A percentile compares a stretch with the other conserved stretches of the same genome.
Evolutionary conservation across 768 basidiomycete species (phyloP).

Genomic region (Pleurotus sapidus): DNA sequence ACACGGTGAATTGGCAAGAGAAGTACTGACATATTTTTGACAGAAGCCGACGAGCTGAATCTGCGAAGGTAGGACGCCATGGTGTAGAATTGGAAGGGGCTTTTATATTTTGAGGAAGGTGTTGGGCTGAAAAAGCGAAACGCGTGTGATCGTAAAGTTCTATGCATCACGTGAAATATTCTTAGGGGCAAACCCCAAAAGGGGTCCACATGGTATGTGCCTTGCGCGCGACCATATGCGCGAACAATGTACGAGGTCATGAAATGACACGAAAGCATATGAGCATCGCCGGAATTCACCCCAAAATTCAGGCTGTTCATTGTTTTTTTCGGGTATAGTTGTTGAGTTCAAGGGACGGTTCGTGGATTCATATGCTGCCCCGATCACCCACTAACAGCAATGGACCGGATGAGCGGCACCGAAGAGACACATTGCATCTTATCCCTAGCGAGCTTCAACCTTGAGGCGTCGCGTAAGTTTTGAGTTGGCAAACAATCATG

Average conservation of each 20-base stretch:
- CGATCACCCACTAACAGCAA: too few relatives aligned
- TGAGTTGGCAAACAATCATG: too few relatives aligned
- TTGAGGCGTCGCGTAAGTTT: too few relatives aligned
- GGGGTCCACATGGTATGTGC: neutral
- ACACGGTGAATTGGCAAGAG: neutral
- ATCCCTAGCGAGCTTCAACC: too few relatives aligned
- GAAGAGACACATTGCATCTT: too few relatives aligned
- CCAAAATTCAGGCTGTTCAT: neutral
- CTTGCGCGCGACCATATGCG: neutral
- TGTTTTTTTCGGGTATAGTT: too few relatives aligned
- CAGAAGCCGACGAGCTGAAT: neutral
- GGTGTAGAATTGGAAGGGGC: neutral
- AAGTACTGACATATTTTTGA: slow-evolving; percentile 25
- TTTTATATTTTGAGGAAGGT: neutral
- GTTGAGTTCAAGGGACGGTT: too few relatives aligned
- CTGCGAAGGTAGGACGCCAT: slow-evolving; percentile 1
- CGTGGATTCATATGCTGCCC: too few relatives aligned
- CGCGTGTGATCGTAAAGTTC: neutral
- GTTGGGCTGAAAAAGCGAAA: neutral
- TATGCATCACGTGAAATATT: neutral
- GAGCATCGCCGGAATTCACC: neutral
- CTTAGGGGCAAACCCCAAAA: neutral
- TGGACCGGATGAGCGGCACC: too few relatives aligned
- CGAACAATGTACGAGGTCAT: neutral
- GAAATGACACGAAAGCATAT: neutral